These are phyloP conservation scores for Aspergillus homomorphus DNA, from an alignment of 495 filamentous ascomycete species.

Conservation along the genomic window DNA sequence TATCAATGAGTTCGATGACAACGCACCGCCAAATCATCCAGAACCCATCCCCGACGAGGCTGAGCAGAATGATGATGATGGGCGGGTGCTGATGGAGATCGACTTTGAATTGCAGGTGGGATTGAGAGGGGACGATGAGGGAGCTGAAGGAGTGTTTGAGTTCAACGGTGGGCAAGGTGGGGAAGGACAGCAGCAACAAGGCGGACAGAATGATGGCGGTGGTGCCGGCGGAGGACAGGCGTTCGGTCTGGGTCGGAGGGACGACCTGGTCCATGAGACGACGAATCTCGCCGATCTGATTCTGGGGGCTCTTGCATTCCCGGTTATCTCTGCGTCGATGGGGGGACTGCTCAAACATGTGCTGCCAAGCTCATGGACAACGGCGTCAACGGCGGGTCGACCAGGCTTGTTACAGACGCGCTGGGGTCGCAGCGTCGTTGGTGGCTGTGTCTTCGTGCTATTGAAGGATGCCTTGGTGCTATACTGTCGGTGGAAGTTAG, in stretches of 20 bases:
- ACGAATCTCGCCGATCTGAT: slow-evolving; percentile 53
- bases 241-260: slow-evolving; percentile 36
- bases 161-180: slow-evolving; percentile 26
- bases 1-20: slow-evolving; percentile 38
- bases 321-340: slow-evolving; percentile 59
- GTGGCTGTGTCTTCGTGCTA: slow-evolving; percentile 76
- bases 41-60: slow-evolving; percentile 25
- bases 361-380: slow-evolving; percentile 63
- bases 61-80: slow-evolving; percentile 38
- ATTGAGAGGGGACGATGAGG: slow-evolving; percentile 37
- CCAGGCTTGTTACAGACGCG: slow-evolving; percentile 66
- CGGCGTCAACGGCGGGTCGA: slow-evolving; percentile 35
- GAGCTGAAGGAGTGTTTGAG: slow-evolving; percentile 15
- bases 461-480: slow-evolving; percentile 71
- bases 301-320: slow-evolving; percentile 62
- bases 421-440: slow-evolving; percentile 77
- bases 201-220: slow-evolving; percentile 19
- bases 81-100: slow-evolving; percentile 45
- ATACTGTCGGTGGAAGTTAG: slow-evolving; percentile 71
- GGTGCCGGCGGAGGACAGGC: slow-evolving; percentile 16
- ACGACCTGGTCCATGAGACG: slow-evolving; percentile 50
- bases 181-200: slow-evolving; percentile 29
- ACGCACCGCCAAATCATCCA: slow-evolving; percentile 45
- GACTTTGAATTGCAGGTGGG: slow-evolving; percentile 44
- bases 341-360: slow-evolving; percentile 63